Percentiles rank a stretch among this genome's conserved stretches.
Conservation (phyloP, 2,329 filamentous ascomycete genomes). For the Ophiostoma himal-ulmi region DNA sequence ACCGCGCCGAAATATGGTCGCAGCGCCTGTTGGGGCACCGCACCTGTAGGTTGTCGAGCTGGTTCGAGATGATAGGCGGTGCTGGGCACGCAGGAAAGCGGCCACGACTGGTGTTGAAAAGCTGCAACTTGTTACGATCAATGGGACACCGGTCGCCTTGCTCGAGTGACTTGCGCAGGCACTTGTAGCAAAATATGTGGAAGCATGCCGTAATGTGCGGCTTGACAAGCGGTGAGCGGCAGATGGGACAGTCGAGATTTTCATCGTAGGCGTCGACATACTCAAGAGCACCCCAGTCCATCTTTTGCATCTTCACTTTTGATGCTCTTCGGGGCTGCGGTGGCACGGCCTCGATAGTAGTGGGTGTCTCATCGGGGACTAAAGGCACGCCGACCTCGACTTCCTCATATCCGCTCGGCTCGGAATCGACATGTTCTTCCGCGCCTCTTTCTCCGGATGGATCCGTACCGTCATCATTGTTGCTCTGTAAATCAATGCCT, state of each 20-base stretch:
- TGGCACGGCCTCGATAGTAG: not conserved
- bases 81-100: constrained; percentile 29
- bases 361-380: not conserved
- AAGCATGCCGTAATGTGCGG: constrained; percentile 57
- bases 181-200: constrained; percentile 59
- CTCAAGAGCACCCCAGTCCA: constrained; percentile 34
- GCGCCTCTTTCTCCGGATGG: not conserved
- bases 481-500: not conserved
- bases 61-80: constrained; percentile 49
- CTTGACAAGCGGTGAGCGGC: constrained; percentile 54
- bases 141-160: constrained; percentile 49
- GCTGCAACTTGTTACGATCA: constrained; percentile 45
- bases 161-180: constrained; percentile 43
- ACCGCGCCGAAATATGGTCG: constrained; percentile 44
- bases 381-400: not conserved
- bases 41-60: constrained; percentile 55
- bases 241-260: constrained; percentile 39
- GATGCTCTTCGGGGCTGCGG: not conserved
- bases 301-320: constrained; percentile 18
- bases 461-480: not conserved
- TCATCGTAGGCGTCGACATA: constrained; percentile 34
- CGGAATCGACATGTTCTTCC: not conserved
- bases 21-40: constrained; percentile 56
- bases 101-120: constrained; percentile 29
- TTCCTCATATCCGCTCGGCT: not conserved